Conservation (phyloP, 768 basidiomycete genomes). For the Cystofilobasidium bisporidii region DNA sequence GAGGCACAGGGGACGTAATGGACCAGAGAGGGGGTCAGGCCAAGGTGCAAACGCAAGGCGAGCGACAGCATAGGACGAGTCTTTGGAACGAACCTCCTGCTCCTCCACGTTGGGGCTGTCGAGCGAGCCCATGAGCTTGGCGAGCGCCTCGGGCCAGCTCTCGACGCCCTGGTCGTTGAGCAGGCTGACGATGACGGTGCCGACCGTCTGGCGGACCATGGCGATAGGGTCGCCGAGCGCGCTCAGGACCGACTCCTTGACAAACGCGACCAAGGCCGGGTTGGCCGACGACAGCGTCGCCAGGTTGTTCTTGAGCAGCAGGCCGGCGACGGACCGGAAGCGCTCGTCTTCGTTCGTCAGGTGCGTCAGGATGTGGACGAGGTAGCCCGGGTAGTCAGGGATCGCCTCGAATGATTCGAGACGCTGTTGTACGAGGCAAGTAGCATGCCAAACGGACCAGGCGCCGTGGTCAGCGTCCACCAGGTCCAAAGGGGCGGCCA, state of each 20-base stretch:
- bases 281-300: conserved; percentile 58
- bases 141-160: conserved; percentile 92
- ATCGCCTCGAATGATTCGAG: conserved; percentile 53
- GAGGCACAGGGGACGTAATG: too few species aligned
- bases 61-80: neutral
- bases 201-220: conserved; percentile 88
- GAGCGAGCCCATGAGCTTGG: conserved; percentile 67
- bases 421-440: too few species aligned
- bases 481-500: too few species aligned
- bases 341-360: conserved; percentile 70
- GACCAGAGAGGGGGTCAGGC: conserved; percentile 30
- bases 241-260: conserved; percentile 37
- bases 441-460: too few species aligned
- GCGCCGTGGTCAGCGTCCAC: too few species aligned
- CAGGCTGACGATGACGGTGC: conserved; percentile 83
- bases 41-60: neutral
- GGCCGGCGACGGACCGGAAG: conserved; percentile 89
- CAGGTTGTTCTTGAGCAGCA: conserved; percentile 92
- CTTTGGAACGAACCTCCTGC: conserved; percentile 64
- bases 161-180: conserved; percentile 77
- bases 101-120: conserved; percentile 63
- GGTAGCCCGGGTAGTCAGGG: conserved; percentile 91
- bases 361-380: conserved; percentile 79
- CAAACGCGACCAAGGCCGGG: conserved; percentile 54
- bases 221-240: conserved; percentile 59